A percentile compares a stretch with the other conserved stretches of the same genome.
These are phyloP conservation scores for Colletotrichum cereale DNA, from an alignment of 2,329 filamentous ascomycete species.

Conservation along the genomic window DNA sequence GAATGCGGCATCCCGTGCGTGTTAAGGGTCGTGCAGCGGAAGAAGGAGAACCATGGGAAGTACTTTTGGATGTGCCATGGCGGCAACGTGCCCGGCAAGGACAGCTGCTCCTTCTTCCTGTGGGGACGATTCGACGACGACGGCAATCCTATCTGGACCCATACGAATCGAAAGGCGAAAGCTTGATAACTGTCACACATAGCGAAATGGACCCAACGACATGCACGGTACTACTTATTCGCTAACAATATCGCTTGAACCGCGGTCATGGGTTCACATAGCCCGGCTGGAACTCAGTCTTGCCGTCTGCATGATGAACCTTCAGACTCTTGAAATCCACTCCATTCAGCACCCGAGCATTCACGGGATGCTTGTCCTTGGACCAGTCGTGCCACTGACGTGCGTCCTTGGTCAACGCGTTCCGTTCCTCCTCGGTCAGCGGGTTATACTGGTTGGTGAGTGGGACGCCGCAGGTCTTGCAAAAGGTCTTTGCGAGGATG, in stretches of 20 bases:
- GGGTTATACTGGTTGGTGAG: constrained; percentile 50
- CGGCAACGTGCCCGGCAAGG: constrained; percentile 75
- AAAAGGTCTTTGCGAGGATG: constrained; percentile 59
- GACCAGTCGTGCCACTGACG: constrained; percentile 42
- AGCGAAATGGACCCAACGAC: background rate
- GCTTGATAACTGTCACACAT: constrained; percentile 5
- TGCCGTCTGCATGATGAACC: constrained; percentile 45
- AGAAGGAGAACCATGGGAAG: constrained; percentile 78
- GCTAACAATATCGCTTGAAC: background rate
- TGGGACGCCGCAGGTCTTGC: constrained; percentile 61
- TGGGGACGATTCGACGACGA: constrained; percentile 92
- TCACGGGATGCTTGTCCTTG: constrained; percentile 49
- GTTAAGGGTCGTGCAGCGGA: constrained; percentile 83
- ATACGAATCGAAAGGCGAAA: constrained; percentile 5
- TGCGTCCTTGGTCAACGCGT: constrained; percentile 47
- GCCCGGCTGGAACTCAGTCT: constrained; percentile 44
- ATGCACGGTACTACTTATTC: background rate
- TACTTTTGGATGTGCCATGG: constrained; percentile 97
- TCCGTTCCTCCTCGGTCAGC: constrained; percentile 52
- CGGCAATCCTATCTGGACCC: constrained; percentile 78
- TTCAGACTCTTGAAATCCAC: constrained; percentile 51
- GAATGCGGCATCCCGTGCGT: constrained; percentile 76
- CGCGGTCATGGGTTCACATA: constrained; percentile 58
- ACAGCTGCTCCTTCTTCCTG: constrained; percentile 81
- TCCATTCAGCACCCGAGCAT: constrained; percentile 54